Base-by-base conservation (phyloP, 768 basidiomycete genomes). In the Russula foetens region DNA sequence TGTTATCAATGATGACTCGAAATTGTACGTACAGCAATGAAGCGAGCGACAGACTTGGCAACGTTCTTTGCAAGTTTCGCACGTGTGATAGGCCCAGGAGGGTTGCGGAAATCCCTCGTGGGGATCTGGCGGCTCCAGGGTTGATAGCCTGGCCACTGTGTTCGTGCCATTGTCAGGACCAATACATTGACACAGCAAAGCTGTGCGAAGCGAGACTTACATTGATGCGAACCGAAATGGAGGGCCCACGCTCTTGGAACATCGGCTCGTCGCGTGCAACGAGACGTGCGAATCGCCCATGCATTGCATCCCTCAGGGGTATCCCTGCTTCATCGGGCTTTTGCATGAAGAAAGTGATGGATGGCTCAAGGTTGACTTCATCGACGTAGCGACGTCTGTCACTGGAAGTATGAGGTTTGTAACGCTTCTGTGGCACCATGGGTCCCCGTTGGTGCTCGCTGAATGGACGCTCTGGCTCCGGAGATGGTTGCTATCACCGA, bases 41-140 rank as follows among this genome's bases (percentile, higher is more conserved):
- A 90, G 43, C 86, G 81, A 46, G 80, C 75, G 8, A 90, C 78
- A 64, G 86, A 86, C 71, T 87, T 89, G 1, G 88, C 88, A 8
- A 91, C 81, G 57, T 89, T 90, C 69, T 88, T 88, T 0, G 86
- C 88, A 17, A 91, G 76, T 68, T 91, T 91, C 21, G 81, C 79
- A 54, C 81, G 78, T 1, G 88, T 91, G 66, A 91, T 88, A 3
- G 85, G 88, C 7, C 85, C 81, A 41, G 87, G 89, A 0, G 89
- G 88, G 63, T 81, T 89, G 41, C 81, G 80, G 69, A 90, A 91
- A 71, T 91, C 88, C 70, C 84, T 83, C 1, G 88, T 90, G 8
- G 89, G 89, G 62, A 91, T 90, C 69, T 91, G 89, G 57, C 86
- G 79, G 58, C 84, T 86, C 87, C 87, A 91, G 48, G 82, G 79